A percentile compares a stretch with the other conserved stretches of the same genome.
Evolutionary conservation across 179 eudicot genomes (phyloP).

Genomic region (Drosera spatulata): DNA sequence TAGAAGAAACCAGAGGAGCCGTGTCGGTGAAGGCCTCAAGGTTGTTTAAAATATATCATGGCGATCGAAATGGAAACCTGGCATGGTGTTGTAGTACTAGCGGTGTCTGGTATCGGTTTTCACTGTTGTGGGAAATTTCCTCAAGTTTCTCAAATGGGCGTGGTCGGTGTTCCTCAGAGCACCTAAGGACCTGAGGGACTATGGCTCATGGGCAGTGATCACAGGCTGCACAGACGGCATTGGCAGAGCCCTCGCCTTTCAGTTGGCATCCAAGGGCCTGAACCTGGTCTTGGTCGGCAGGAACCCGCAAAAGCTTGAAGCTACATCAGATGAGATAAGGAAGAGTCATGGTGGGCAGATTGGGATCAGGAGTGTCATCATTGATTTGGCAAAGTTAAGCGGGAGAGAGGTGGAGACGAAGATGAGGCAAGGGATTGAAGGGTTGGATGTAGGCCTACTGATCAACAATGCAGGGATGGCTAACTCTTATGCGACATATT

Average conservation of each 20-base stretch:
- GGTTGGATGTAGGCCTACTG: conserved; percentile 44
- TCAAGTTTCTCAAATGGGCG: conserved; percentile 18
- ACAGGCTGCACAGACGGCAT: conserved; percentile 55
- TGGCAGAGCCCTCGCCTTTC: conserved; percentile 34
- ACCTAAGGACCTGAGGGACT: conserved; percentile 25
- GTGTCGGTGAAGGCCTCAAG: too few species aligned
- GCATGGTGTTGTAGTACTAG: background rate
- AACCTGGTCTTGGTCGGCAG: conserved; percentile 34
- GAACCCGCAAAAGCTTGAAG: conserved; percentile 28
- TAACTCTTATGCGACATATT: conserved; percentile 15
- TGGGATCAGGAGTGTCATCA: conserved; percentile 11
- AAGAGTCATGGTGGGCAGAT: conserved; percentile 4
- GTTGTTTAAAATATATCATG: too few species aligned
- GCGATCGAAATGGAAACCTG: background rate
- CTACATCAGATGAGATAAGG: conserved; percentile 21
- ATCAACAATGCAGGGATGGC: conserved; percentile 39
- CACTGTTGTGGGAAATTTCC: conserved; percentile 2
- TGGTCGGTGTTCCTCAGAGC: conserved; percentile 28
- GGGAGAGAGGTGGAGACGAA: conserved; percentile 22
- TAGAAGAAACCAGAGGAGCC: too few species aligned
- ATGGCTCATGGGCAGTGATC: conserved; percentile 49
- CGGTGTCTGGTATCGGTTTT: conserved; percentile 16
- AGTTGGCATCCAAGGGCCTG: conserved; percentile 38
- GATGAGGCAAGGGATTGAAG: conserved; percentile 18
- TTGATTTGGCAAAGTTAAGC: conserved; percentile 23